These are phyloP conservation scores for Blastobotrys capitulatus DNA, from an alignment of 1,139 yeast genomes.

Conservation along the genomic window DNA sequence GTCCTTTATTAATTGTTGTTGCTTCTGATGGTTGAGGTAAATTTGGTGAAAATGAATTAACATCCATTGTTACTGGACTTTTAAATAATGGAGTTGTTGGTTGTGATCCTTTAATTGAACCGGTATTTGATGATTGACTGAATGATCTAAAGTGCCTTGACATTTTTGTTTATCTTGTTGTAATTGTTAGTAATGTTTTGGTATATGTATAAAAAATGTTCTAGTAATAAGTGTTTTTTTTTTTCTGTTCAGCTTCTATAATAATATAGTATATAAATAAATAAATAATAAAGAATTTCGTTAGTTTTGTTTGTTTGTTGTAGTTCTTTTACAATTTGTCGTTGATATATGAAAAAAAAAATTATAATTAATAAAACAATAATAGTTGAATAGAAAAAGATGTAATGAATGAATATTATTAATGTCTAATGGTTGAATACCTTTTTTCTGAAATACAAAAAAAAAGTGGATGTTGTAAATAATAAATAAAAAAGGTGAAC, in stretches of 20 bases:
- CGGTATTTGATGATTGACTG: background rate
- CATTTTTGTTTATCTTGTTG: too few relatives aligned
- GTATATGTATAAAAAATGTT: background rate
- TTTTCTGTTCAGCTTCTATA: background rate
- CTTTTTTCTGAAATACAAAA: background rate
- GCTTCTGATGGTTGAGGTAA: conserved; percentile 5
- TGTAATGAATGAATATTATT: background rate
- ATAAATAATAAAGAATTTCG: too few relatives aligned
- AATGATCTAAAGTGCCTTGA: conserved; percentile 8
- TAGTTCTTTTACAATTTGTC: too few relatives aligned
- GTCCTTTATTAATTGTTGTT: background rate
- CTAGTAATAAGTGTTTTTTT: background rate
- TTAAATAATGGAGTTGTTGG: conserved; percentile 6
- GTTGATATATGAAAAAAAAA: too few relatives aligned
- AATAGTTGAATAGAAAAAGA: background rate
- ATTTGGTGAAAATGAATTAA: conserved; percentile 16
- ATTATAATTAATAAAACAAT: too few relatives aligned
- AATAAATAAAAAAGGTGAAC: background rate
- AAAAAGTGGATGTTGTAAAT: background rate
- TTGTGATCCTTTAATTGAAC: background rate
- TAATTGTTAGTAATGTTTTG: background rate
- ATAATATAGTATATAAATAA: too few relatives aligned
- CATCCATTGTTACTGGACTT: conserved; percentile 18
- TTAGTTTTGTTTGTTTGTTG: too few relatives aligned
- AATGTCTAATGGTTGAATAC: background rate